phyloP scores from a whole-genome alignment of 176 grass and related monocot species.

The barley (Hordeum vulgare) region MorexV3_pseudomolecules_assembly NC_058519.1:637278785-637279284 shows the following conservation, averaged over 20 bases:
- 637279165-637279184: background rate
- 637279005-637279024: background rate
- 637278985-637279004: background rate
- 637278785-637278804: background rate
- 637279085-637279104: background rate
- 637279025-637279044: background rate
- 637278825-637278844: background rate
- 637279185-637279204: constrained; percentile 41
- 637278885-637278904: background rate
- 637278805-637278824: background rate
- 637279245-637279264: constrained; percentile 87
- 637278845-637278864: background rate
- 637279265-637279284: constrained; percentile 45
- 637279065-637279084: background rate
- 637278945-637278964: background rate
- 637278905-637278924: background rate
- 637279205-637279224: constrained; percentile 88
- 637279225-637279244: constrained; percentile 99
- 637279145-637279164: background rate
- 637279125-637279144: background rate
- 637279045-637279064: background rate
- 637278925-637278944: background rate
- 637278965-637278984: background rate
- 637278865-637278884: background rate
- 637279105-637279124: background rate